These are phyloP conservation scores for Schizophyllum amplum DNA, from an alignment of 1,284 basidiomycete species.

Conservation along the genomic window DNA sequence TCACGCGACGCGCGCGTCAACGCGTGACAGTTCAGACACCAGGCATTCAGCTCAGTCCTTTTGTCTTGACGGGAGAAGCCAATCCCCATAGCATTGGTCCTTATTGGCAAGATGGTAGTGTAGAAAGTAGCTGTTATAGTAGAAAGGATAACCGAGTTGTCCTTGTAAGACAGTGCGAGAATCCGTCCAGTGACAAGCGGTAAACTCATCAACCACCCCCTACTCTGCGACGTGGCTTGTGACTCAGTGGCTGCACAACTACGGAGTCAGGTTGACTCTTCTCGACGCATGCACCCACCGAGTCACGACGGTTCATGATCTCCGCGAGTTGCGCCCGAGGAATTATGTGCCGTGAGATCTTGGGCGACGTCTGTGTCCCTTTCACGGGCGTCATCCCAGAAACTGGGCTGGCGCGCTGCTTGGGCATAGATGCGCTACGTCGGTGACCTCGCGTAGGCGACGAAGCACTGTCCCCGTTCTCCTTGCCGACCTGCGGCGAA, in stretches of 20 bases:
- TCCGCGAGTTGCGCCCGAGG: constrained; percentile 13
- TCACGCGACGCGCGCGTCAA: not conserved
- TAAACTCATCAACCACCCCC: not conserved
- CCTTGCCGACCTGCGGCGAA: not conserved
- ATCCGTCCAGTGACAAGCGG: not conserved
- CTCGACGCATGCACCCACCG: not conserved
- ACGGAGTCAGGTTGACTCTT: not conserved
- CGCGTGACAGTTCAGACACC: too few species aligned
- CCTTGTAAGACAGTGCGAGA: not conserved
- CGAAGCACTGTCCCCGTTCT: not conserved
- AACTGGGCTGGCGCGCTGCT: constrained; percentile 2
- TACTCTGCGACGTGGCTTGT: not conserved
- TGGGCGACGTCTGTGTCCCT: not conserved
- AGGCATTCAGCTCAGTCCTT: too few species aligned
- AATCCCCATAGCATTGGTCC: too few species aligned
- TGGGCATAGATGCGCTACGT: not conserved
- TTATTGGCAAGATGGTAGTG: too few species aligned
- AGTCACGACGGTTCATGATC: constrained; percentile 6
- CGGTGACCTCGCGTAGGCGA: constrained; percentile 1
- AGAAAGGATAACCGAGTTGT: too few species aligned
- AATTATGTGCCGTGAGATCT: constrained; percentile 11
- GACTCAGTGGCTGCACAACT: not conserved
- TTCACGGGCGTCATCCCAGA: not conserved
- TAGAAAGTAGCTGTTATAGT: too few species aligned
- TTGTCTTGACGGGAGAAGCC: too few species aligned